Percentiles rank a stretch among this genome's conserved stretches.
phyloP scores from a whole-genome alignment of 257 asterid genomes.

The Nicotiana tabacum region DNA sequence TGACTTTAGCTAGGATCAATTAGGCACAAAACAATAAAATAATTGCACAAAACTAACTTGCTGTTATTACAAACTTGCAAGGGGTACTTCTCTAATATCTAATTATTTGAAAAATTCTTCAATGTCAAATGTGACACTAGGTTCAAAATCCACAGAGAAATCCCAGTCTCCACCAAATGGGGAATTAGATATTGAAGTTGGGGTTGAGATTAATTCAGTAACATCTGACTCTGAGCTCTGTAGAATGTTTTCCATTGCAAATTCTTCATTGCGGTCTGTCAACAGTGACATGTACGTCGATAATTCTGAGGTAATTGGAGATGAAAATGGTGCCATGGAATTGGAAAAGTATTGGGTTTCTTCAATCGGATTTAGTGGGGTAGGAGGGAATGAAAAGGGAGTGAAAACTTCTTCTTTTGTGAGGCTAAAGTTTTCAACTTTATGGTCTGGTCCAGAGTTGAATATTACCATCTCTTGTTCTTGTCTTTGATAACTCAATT shows the following conservation, averaged over 20 bases:
- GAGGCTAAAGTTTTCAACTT: conserved; percentile 25
- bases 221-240: conserved; percentile 37
- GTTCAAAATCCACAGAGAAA: conserved; percentile 34
- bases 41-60: neutral
- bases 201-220: conserved; percentile 45
- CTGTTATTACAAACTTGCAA: neutral
- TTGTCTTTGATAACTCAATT: conserved; percentile 11
- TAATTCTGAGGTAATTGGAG: conserved; percentile 46
- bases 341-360: conserved; percentile 23
- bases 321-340: conserved; percentile 30
- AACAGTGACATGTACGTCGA: conserved; percentile 31
- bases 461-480: neutral
- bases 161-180: conserved; percentile 30
- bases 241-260: conserved; percentile 22
- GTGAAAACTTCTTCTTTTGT: conserved; percentile 21
- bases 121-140: conserved; percentile 27
- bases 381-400: conserved; percentile 38
- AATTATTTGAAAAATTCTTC: conserved; percentile 21
- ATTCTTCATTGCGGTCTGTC: conserved; percentile 27
- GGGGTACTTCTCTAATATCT: neutral
- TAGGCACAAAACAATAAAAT: neutral
- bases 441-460: conserved; percentile 13
- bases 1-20: conserved; percentile 7
- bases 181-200: conserved; percentile 34
- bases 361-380: conserved; percentile 23